phyloP scores from a whole-genome alignment of 164 flowering plant species.

The Houttuynia cordata region DNA sequence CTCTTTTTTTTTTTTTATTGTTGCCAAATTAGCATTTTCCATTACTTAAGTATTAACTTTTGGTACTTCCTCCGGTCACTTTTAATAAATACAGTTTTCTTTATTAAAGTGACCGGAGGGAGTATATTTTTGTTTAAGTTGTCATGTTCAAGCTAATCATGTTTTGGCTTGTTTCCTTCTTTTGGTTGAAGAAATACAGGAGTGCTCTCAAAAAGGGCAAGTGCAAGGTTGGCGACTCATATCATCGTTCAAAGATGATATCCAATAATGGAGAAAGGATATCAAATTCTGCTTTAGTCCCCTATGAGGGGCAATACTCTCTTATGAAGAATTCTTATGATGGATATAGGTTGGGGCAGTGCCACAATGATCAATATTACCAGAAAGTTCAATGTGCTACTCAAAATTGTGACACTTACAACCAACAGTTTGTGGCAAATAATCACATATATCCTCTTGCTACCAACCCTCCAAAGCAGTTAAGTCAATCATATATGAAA shows the following conservation, averaged over 20 bases:
- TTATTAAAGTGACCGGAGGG: too few species aligned
- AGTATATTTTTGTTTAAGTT: too few species aligned
- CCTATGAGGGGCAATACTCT: conserved; percentile 3
- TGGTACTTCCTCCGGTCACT: too few species aligned
- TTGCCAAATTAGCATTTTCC: too few species aligned
- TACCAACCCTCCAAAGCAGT: neutral
- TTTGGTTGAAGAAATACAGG: conserved; percentile 18
- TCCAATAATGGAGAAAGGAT: conserved; percentile 2
- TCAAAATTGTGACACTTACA: neutral
- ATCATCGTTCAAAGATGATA: neutral
- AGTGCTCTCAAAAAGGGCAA: conserved; percentile 9
- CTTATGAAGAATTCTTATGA: neutral
- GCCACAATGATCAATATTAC: neutral
- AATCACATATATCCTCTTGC: neutral
- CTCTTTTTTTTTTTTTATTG: too few species aligned
- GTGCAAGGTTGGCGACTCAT: conserved; percentile 1
- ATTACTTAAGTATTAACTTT: too few species aligned
- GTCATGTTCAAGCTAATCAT: neutral
- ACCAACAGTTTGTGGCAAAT: neutral
- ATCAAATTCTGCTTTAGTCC: conserved; percentile 1
- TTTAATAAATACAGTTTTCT: too few species aligned
- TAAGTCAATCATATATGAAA: neutral
- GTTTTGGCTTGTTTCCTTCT: neutral
- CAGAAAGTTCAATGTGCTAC: neutral
- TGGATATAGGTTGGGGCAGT: conserved; percentile 1